Conservation (phyloP, 75 land plant genomes). For the Cupressus sempervirens region DNA sequence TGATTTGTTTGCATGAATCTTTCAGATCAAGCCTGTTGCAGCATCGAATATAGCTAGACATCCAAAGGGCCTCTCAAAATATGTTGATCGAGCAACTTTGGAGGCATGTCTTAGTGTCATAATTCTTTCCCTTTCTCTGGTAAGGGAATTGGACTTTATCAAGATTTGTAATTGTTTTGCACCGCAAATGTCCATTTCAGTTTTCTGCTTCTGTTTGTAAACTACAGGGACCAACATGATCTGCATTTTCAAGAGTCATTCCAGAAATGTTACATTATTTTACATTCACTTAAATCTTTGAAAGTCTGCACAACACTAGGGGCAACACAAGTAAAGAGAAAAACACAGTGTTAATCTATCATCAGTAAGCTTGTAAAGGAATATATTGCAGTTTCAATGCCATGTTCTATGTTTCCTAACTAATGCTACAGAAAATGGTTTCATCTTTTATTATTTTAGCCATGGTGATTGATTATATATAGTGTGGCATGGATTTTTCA, state of each 20-base stretch:
- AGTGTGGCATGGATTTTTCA: background rate
- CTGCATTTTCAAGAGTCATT: background rate
- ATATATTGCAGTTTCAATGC: background rate
- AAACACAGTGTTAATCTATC: background rate
- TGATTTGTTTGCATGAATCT: background rate
- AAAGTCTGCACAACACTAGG: background rate
- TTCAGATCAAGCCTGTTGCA: constrained; percentile 77
- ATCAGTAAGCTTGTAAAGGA: background rate
- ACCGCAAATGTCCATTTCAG: background rate
- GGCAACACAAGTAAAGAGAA: background rate
- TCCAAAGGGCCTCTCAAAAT: constrained; percentile 54
- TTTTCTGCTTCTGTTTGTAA: background rate
- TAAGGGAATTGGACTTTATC: constrained; percentile 15
- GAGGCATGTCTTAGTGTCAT: constrained; percentile 88
- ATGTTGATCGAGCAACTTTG: constrained; percentile 89
- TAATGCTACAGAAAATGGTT: background rate
- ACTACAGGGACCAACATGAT: background rate
- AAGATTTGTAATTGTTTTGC: background rate
- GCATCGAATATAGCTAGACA: constrained; percentile 24
- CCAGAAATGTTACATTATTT: background rate
- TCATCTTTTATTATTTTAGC: background rate
- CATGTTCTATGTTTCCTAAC: background rate
- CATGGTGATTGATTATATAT: background rate
- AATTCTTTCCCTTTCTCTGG: constrained; percentile 90
- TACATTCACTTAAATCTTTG: background rate